phyloP scores from a whole-genome alignment of 23 red algal genomes.

The Cyanidium caldarium region DNA sequence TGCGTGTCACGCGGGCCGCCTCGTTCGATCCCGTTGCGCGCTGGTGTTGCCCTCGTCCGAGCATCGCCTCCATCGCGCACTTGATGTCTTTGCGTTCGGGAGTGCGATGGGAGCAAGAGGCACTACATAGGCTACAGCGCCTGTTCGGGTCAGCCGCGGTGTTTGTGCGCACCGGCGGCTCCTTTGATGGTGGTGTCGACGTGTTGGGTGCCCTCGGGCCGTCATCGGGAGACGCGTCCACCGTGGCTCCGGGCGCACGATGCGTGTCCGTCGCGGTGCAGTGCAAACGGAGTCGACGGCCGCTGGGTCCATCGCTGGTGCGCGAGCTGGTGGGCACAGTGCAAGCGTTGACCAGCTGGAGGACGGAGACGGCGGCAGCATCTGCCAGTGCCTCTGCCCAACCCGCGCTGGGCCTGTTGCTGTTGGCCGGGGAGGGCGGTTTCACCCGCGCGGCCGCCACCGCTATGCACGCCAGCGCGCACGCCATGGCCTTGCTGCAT shows the following conservation, averaged over 20 bases:
- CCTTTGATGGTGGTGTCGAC: not conserved
- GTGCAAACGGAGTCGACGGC: not conserved
- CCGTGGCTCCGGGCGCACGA: not conserved
- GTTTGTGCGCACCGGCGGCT: not conserved
- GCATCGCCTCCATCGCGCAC: too few relatives aligned
- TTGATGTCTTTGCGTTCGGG: too few relatives aligned
- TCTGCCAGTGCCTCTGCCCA: not conserved
- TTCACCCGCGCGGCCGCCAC: too few relatives aligned
- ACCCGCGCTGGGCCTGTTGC: too few relatives aligned
- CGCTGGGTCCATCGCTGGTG: not conserved
- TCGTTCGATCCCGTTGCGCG: too few relatives aligned
- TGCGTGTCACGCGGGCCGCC: too few relatives aligned
- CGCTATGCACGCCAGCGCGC: too few relatives aligned
- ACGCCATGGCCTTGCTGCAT: too few relatives aligned
- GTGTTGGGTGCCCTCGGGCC: not conserved
- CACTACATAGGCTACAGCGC: not conserved
- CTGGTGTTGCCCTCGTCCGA: too few relatives aligned
- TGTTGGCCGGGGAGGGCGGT: too few relatives aligned
- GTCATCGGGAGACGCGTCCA: too few relatives aligned
- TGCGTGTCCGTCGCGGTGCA: not conserved
- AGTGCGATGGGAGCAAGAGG: not conserved
- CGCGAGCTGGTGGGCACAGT: not conserved
- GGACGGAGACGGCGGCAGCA: not conserved
- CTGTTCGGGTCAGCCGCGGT: not conserved
- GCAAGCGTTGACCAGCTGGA: constrained; percentile 4